Evolutionary conservation across 352 stramenopile species (phyloP).

Genomic region (Pythium aristosporum): DNA sequence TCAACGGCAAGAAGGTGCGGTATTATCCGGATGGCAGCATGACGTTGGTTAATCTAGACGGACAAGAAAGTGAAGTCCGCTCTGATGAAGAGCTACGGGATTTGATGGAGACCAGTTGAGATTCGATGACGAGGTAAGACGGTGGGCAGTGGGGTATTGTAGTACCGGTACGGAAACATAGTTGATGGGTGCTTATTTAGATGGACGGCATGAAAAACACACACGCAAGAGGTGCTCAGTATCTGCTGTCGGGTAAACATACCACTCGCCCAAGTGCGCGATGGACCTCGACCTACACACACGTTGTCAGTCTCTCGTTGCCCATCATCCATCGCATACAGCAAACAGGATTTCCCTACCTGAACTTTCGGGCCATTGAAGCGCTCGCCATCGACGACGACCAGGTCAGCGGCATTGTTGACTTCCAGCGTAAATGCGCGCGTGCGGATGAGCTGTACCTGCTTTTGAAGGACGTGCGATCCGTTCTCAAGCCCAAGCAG

Average conservation of each 20-base stretch:
- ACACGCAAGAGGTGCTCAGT: neutral
- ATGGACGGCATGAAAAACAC: slow-evolving; percentile 1
- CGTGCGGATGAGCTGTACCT: slow-evolving; percentile 38
- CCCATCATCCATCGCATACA: neutral
- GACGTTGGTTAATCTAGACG: slow-evolving; percentile 44
- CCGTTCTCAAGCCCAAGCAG: slow-evolving; percentile 36
- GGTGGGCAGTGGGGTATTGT: neutral
- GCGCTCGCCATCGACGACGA: slow-evolving; percentile 39
- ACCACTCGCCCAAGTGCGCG: slow-evolving; percentile 27
- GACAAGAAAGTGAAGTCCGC: slow-evolving; percentile 52
- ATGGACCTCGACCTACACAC: slow-evolving; percentile 30
- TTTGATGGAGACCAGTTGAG: slow-evolving; percentile 47
- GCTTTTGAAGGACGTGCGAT: slow-evolving; percentile 25
- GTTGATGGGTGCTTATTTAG: slow-evolving; percentile 15
- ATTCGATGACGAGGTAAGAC: slow-evolving; percentile 8
- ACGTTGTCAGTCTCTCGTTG: neutral
- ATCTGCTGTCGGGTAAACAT: slow-evolving; percentile 17
- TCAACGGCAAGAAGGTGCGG: slow-evolving; percentile 66
- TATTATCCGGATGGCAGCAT: slow-evolving; percentile 79
- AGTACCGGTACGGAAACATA: slow-evolving; percentile 1
- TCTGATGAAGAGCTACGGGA: slow-evolving; percentile 63
- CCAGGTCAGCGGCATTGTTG: slow-evolving; percentile 25
- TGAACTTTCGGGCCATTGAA: slow-evolving; percentile 32
- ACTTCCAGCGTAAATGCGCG: slow-evolving; percentile 36
- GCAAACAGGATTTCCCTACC: neutral